Evolutionary conservation across 495 filamentous ascomycete genomes (phyloP), one percentile per base, ranked within the genome.

Genomic region (Copromyces sp.): DNA sequence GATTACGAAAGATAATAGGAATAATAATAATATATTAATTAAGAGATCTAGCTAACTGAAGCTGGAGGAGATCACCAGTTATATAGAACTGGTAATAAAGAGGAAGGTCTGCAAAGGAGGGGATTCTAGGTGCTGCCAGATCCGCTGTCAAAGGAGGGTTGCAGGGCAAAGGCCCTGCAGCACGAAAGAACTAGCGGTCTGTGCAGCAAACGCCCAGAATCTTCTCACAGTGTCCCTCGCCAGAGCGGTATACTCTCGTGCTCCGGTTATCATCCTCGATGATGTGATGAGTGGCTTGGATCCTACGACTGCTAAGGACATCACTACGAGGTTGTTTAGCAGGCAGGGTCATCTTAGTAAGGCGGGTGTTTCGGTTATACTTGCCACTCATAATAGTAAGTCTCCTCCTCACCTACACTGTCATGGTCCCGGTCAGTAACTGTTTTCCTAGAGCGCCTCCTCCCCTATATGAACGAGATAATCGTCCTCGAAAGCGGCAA

Each of bases 251-350:
- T 83, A 83, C 68, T 72, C 77, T 1, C 69, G 78, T 35, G 73
- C 74, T 5, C 29, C 77, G 1, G 65, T 83, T 4, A 65, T 81
- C 4, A 42, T 83, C 9, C 77, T 83, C 61, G 82, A 83, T 39
- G 82, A 92, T 74, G 81, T 88, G 7, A 83, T 92, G 37, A 91
- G 87, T 72, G 89, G 88, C 2, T 80, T 92, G 7, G 90, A 92
- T 17, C 80, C 85, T 2, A 83, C 85, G 20, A 92, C 90, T 0
- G 89, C 90, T 74, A 84, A 88, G 8, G 82, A 86, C 16, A 86
- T 92, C 2, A 91, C 90, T 72, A 82, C 86, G 35, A 81, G 81
- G 39, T 77, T 91, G 3, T 83, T 92, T 47, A 76, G 72, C 11
- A 24, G 70, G 1, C 70, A 72, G 14, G 79, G 79, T 2, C 61